Base-by-base conservation (phyloP, 2,329 filamentous ascomycete genomes). In the Dichotomopilus funicola region DNA sequence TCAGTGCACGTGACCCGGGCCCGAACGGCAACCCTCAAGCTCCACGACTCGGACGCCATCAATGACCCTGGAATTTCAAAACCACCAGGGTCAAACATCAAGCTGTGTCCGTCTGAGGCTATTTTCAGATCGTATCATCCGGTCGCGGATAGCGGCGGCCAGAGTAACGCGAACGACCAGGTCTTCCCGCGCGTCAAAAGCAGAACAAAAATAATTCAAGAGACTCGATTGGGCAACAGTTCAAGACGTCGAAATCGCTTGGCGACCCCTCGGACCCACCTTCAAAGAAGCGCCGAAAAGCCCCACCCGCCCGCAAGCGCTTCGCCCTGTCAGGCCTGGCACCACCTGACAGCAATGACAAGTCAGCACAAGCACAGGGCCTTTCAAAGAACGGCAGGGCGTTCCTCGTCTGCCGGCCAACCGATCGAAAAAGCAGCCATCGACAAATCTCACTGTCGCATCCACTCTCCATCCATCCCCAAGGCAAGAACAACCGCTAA, bases 231-330 rank as follows among this genome's bases (percentile, higher is more conserved):
- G 61, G 62, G 35, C 44, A 41, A 35, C 6, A 51, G 31, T 50
- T 46, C 45, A 8, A 50, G 52, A 12, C 13, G 37, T 33, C 41
- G 19, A 11, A 49, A 49, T 41, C 54, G 52, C 51, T 51, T 51
- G 47, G 34, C 44, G 38, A 19, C 9, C 7, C 9, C 7, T 10
- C 37, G n/a, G 51, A 35, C 53, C 56, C 54, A 48, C 42, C 38
- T 7, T 27, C 19, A 44, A 27, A 13, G 57, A 62, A 63, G 56
- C 58, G 61, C 59, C 53, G 51, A 57, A 57, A 61, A 57, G 19
- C 19, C 19, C 19, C 19, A 27, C 19, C 19, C 19, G 19, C 2
- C 19, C 19, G 19, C 19, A 27, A 27, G 19, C 19, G 19, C 19
- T 27, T 27, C 19, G 51, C 55, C 59, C 56, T 57, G 59, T 59